Evolutionary conservation across 306 rosid genomes (phyloP).

Genomic region (Citrullus mucosospermus): DNA sequence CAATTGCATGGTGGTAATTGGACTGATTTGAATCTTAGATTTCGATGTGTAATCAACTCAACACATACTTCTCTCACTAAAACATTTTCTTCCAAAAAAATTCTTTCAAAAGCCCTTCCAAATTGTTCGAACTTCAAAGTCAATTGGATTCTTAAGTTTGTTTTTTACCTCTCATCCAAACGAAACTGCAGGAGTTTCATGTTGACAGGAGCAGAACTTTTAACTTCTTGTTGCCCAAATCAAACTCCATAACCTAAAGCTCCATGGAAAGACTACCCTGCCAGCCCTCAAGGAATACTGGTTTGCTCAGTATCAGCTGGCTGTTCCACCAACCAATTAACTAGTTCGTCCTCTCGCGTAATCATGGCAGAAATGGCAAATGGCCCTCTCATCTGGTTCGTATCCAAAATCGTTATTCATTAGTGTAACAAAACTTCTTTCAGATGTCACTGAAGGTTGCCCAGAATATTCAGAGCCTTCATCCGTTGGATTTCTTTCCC

Average conservation of each 20-base stretch:
- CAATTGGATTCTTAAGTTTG: background rate
- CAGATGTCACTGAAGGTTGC: slow-evolving; percentile 7
- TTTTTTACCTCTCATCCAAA: background rate
- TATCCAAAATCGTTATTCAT: background rate
- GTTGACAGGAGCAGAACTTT: background rate
- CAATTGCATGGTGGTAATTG: background rate
- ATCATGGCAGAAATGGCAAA: background rate
- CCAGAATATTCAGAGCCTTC: slow-evolving; percentile 27
- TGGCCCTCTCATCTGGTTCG: background rate
- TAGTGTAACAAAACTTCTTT: background rate
- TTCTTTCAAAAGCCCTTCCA: background rate
- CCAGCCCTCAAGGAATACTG: background rate
- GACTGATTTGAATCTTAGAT: background rate
- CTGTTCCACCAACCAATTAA: background rate
- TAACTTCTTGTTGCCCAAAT: background rate
- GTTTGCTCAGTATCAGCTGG: background rate
- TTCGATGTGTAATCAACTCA: background rate
- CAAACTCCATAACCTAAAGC: background rate
- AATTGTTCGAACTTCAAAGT: background rate
- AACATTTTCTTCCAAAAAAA: background rate
- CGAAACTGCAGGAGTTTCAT: background rate
- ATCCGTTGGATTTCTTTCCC: slow-evolving; percentile 39
- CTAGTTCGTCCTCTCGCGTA: background rate
- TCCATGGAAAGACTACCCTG: background rate
- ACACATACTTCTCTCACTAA: background rate